Evolutionary conservation across 192 early-diverging fungal genomes (phyloP).

Genomic region (Backusella luteola): DNA sequence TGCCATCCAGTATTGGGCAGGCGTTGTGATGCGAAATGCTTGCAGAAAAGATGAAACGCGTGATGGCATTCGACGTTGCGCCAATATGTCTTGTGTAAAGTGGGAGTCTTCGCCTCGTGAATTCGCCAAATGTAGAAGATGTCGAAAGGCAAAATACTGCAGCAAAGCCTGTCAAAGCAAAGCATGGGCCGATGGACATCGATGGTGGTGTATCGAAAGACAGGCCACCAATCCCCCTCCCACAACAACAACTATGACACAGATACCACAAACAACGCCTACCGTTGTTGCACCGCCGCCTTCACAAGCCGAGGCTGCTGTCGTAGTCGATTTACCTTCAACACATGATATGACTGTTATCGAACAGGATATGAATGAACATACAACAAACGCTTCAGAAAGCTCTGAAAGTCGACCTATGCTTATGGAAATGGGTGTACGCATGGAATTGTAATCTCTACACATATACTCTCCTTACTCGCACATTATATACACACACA

Average conservation of each 20-base stretch:
- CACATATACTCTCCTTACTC: not conserved
- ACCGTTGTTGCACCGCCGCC: not conserved
- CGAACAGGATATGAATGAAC: not conserved
- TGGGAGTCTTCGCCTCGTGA: constrained; percentile 72
- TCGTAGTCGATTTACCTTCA: not conserved
- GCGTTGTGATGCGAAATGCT: constrained; percentile 78
- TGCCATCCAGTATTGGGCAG: constrained; percentile 71
- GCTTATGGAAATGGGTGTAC: constrained; percentile 7
- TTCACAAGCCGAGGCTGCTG: not conserved
- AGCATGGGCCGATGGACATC: constrained; percentile 77
- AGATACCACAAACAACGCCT: not conserved
- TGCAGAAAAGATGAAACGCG: constrained; percentile 76
- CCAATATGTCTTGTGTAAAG: constrained; percentile 72
- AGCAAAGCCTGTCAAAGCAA: constrained; percentile 71
- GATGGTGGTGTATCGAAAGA: constrained; percentile 74
- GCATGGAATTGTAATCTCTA: constrained; percentile 3
- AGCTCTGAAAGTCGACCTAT: constrained; percentile 7
- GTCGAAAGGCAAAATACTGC: constrained; percentile 87
- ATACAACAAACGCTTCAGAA: not conserved
- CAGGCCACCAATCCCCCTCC: constrained; percentile 4
- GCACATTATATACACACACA: not conserved
- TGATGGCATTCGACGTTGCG: constrained; percentile 74
- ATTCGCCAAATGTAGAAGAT: constrained; percentile 85
- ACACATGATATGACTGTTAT: not conserved
- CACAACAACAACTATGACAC: not conserved